Conservation (phyloP, 2,329 filamentous ascomycete species). For the Colletotrichum echinochloae region DNA sequence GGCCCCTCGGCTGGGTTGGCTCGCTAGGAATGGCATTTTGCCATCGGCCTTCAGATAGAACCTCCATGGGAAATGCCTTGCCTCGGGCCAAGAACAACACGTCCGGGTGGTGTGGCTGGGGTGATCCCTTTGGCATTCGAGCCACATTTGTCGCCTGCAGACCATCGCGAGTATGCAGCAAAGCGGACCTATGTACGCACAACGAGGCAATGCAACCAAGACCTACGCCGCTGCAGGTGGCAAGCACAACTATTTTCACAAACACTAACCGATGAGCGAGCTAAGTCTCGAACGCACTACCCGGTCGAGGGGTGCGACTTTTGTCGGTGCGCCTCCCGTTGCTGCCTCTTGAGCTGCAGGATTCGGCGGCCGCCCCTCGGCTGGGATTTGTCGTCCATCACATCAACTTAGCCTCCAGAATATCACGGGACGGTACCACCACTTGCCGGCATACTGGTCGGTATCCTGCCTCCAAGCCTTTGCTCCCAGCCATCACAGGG, state of each 20-base stretch:
- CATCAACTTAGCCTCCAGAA: neutral
- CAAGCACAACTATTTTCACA: slow-evolving; percentile 11
- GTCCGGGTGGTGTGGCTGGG: slow-evolving; percentile 3
- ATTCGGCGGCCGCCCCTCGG: slow-evolving; percentile 20
- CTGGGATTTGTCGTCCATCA: neutral
- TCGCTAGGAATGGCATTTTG: neutral
- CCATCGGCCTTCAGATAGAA: neutral
- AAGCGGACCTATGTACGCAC: slow-evolving; percentile 9
- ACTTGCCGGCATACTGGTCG: too few species aligned
- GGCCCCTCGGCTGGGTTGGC: slow-evolving; percentile 21
- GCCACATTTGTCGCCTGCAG: slow-evolving; percentile 7
- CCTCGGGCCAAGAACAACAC: slow-evolving; percentile 12
- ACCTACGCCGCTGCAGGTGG: neutral
- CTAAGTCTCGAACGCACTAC: slow-evolving; percentile 40
- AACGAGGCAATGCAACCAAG: slow-evolving; percentile 14
- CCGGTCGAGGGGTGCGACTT: slow-evolving; percentile 37
- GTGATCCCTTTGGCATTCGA: slow-evolving; percentile 21
- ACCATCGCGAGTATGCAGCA: slow-evolving; percentile 16
- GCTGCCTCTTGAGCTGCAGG: slow-evolving; percentile 39
- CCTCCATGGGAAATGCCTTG: neutral
- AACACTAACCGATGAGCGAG: slow-evolving; percentile 12
- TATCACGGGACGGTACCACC: neutral
- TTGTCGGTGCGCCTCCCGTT: slow-evolving; percentile 40
- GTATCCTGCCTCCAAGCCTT: neutral
- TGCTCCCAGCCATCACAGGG: slow-evolving; percentile 42